Evolutionary conservation across 2,329 filamentous ascomycete genomes (phyloP).

Genomic region (Ascochyta fabae): DNA sequence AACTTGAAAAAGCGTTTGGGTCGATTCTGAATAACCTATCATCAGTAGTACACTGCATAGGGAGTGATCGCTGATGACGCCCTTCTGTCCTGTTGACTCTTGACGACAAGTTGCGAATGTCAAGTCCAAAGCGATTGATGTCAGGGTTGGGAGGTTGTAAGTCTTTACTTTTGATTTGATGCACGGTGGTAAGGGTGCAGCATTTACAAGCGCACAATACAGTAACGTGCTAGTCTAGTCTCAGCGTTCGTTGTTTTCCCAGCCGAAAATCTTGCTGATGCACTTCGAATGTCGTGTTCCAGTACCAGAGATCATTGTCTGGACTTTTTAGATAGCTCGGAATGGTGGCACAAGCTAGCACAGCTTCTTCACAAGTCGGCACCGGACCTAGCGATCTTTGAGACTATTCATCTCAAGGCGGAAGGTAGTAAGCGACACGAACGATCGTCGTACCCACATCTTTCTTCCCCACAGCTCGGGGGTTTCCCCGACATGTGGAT

Average conservation of each 20-base stretch:
- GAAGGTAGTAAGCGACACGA: slow-evolving; percentile 1
- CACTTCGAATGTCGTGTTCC: no score
- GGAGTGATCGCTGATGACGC: no score
- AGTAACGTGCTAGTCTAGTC: background rate
- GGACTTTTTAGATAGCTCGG: background rate
- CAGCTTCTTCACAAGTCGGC: background rate
- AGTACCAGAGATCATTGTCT: background rate
- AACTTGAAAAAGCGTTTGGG: no score
- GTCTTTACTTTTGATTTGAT: no score
- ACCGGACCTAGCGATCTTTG: background rate
- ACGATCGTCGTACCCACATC: background rate
- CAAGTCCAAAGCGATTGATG: no score
- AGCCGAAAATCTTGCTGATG: background rate
- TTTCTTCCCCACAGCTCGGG: slow-evolving; percentile 1
- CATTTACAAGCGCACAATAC: no score
- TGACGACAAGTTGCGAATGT: no score
- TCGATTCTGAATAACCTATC: no score
- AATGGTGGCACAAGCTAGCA: background rate
- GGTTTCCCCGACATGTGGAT: slow-evolving; percentile 4
- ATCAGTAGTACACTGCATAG: no score
- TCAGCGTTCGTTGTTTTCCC: background rate
- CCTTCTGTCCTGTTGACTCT: no score
- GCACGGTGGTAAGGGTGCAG: no score
- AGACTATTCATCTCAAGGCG: background rate
- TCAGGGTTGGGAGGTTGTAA: no score